These are phyloP conservation scores for Fusarium setosum DNA, from an alignment of 2,329 filamentous ascomycete species.

Conservation along the genomic window DNA sequence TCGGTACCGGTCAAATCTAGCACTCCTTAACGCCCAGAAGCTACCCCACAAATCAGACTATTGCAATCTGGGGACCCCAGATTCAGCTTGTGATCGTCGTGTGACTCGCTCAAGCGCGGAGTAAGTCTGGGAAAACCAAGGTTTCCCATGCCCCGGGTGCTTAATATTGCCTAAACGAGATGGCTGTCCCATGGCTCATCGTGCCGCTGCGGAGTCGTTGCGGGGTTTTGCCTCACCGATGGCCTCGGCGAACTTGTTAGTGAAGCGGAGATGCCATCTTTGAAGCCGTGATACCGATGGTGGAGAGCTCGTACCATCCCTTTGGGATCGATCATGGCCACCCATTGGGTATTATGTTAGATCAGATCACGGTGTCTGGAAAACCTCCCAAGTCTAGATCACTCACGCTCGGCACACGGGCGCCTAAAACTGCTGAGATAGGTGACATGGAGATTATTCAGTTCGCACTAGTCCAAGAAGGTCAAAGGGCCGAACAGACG, in stretches of 20 bases:
- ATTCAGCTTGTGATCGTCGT: neutral
- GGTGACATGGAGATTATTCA: neutral
- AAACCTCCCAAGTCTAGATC: neutral
- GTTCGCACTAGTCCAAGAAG: neutral
- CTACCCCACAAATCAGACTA: neutral
- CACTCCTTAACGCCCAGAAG: neutral
- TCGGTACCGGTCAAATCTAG: neutral
- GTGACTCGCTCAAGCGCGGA: neutral
- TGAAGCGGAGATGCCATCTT: neutral
- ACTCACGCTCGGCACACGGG: neutral
- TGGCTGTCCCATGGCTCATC: neutral
- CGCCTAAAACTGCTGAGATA: neutral
- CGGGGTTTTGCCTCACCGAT: neutral
- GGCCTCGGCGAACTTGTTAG: neutral
- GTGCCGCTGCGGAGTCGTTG: neutral
- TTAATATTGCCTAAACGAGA: neutral
- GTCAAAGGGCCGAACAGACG: neutral
- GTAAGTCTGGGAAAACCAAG: neutral
- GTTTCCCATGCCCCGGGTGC: neutral
- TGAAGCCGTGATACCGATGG: too few species aligned
- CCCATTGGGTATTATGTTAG: neutral
- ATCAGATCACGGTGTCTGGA: neutral
- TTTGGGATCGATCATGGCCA: neutral
- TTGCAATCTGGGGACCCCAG: slow-evolving; percentile 4
- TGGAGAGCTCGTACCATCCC: too few species aligned